Conservation (phyloP, 176 grass and related monocot species). For the Aegilops sharonensis region DNA sequence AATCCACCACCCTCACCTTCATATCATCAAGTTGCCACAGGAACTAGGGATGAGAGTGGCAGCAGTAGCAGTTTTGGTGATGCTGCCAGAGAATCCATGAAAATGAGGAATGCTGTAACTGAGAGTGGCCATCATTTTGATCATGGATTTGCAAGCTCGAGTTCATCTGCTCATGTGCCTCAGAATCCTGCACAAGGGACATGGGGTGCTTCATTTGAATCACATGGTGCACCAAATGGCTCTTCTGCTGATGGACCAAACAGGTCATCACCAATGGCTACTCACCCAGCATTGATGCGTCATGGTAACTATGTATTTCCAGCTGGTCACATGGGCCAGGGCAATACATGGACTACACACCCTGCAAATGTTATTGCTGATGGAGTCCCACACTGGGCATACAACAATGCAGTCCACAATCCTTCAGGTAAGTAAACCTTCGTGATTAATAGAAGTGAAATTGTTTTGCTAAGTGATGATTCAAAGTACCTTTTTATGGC, state of each 20-base stretch:
- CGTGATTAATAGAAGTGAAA: conserved; percentile 9
- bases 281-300: conserved; percentile 25
- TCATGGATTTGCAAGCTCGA: conserved; percentile 52
- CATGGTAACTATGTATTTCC: conserved; percentile 49
- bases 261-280: conserved; percentile 19
- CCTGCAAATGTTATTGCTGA: conserved; percentile 36
- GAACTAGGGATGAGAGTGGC: conserved; percentile 39
- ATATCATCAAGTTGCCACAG: conserved; percentile 37
- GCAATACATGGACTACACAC: conserved; percentile 52
- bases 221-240: conserved; percentile 35
- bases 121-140: conserved; percentile 37
- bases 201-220: conserved; percentile 45
- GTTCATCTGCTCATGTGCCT: conserved; percentile 45
- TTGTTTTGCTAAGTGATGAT: conserved; percentile 17
- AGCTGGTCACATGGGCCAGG: conserved; percentile 29
- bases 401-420: conserved; percentile 26
- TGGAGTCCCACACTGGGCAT: conserved; percentile 44
- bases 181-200: conserved; percentile 35
- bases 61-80: conserved; percentile 42
- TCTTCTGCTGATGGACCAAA: conserved; percentile 28
- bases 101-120: conserved; percentile 48
- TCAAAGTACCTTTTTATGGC: neutral
- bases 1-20: conserved; percentile 24
- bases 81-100: conserved; percentile 36
- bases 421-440: conserved; percentile 42